Evolutionary conservation across 2,329 filamentous ascomycete genomes (phyloP).

Genomic region (Daldinia eschscholtzii): DNA sequence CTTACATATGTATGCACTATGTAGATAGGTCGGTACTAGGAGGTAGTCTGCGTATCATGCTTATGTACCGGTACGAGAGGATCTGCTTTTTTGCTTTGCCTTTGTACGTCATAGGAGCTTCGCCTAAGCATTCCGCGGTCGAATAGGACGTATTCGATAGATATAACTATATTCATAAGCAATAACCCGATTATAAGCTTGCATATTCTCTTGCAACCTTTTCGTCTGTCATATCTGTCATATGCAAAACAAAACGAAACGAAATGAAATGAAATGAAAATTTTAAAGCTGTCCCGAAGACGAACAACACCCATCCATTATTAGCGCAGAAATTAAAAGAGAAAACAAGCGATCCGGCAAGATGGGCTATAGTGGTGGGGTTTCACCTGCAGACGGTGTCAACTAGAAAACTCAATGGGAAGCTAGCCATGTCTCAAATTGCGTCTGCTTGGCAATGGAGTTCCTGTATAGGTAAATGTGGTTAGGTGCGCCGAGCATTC

Average conservation of each 20-base stretch:
- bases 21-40: neutral
- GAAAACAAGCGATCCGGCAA: neutral
- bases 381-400: slow-evolving; percentile 32
- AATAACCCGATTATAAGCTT: slow-evolving; percentile 15
- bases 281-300: slow-evolving; percentile 14
- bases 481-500: slow-evolving; percentile 14
- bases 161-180: slow-evolving; percentile 22
- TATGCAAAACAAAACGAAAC: neutral
- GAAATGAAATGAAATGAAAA: slow-evolving; percentile 6
- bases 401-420: slow-evolving; percentile 12
- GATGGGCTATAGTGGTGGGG: slow-evolving; percentile 17
- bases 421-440: slow-evolving; percentile 1
- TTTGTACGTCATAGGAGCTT: slow-evolving; percentile 36
- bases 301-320: neutral
- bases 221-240: slow-evolving; percentile 6
- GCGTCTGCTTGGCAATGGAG: neutral
- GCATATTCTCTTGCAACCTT: slow-evolving; percentile 23
- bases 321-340: slow-evolving; percentile 4
- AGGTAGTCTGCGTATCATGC: neutral
- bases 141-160: slow-evolving; percentile 32
- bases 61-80: neutral
- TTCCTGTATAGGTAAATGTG: slow-evolving; percentile 1
- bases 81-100: slow-evolving; percentile 12
- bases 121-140: slow-evolving; percentile 27
- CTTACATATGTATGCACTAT: neutral